phyloP scores from a whole-genome alignment of 2,329 filamentous ascomycete genomes.

The Bipolaris sorokiniana region DNA sequence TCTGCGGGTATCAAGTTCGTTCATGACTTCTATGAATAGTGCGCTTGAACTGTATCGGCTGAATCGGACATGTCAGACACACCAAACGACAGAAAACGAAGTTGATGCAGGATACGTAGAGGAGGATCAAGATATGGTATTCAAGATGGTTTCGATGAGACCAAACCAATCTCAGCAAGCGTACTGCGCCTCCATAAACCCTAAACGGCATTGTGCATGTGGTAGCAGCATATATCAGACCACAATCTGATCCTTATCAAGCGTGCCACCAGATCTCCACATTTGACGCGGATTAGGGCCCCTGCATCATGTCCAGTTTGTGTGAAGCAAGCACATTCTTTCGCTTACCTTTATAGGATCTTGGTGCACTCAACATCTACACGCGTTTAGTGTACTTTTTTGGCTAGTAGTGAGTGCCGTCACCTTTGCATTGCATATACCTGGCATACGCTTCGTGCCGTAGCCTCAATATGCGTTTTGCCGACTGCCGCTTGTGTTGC shows the following conservation, averaged over 20 bases:
- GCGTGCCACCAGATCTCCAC: background rate
- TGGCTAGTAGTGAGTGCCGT: no score
- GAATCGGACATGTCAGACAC: background rate
- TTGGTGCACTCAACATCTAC: background rate
- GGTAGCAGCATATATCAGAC: conserved; percentile 1
- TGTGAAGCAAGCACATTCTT: background rate
- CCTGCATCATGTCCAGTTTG: conserved; percentile 4
- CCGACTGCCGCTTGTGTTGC: no score
- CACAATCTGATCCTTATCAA: background rate
- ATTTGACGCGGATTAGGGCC: background rate
- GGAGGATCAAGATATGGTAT: background rate
- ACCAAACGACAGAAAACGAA: background rate
- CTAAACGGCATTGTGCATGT: background rate
- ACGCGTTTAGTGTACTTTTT: background rate
- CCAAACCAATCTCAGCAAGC: background rate
- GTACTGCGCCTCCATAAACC: background rate
- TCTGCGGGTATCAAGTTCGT: background rate
- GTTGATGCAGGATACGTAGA: background rate
- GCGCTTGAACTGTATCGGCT: background rate
- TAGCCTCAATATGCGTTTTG: no score
- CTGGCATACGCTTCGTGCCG: no score
- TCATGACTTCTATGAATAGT: background rate
- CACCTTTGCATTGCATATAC: no score
- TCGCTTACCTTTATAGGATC: background rate
- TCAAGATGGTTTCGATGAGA: background rate